Base-by-base conservation (phyloP, 2,329 filamentous ascomycete species). In the Septoria linicola region DNA sequence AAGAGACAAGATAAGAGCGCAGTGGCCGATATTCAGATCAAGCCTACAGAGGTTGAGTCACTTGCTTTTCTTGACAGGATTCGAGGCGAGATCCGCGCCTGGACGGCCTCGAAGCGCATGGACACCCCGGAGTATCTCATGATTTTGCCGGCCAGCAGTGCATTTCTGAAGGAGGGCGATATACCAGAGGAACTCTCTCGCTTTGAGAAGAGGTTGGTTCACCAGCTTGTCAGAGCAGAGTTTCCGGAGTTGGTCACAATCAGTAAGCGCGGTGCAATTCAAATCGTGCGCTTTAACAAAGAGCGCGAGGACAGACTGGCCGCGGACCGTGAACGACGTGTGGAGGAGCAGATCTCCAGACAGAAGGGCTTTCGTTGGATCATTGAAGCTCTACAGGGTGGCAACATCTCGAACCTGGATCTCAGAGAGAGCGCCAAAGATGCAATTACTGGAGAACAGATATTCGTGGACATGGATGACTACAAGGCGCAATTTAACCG, bases 191-290 rank as follows among this genome's bases (percentile, higher is more conserved):
- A 69, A 41, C 63, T 84, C 20, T 81, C 76, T 53, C 74, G 76
- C 0, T 86, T 80, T 59, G 83, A 88, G 63, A 81, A 83, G 64
- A 75, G 81, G 27, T 72, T 88, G 4, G 76, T 87, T 1, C 80
- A 87, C 62, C 83, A 87, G 59, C 71, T 86, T 10, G 75, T 88
- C n/a, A 75, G 81, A 10, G 76, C 76, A 11, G 83, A 87, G 57
- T 88, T 75, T 41, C 75, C 76, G 1, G 62, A 72, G 7, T 64
- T 76, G 8, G 66, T 73, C 8, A 70, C 72, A n/a, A 59, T 76
- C 16, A 67, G 68, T 32, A 70, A 70, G 44, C 66, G 66, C 51
- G 71, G 72, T 32, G 73, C 68, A 48, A 69, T 79, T 8, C 69
- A 72, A 20, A 69, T 78, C 40, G 60, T 72, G 16, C 56, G 61